Base-by-base conservation (phyloP, 2,329 filamentous ascomycete species). In the Pseudocercospora macadamiae region DNA sequence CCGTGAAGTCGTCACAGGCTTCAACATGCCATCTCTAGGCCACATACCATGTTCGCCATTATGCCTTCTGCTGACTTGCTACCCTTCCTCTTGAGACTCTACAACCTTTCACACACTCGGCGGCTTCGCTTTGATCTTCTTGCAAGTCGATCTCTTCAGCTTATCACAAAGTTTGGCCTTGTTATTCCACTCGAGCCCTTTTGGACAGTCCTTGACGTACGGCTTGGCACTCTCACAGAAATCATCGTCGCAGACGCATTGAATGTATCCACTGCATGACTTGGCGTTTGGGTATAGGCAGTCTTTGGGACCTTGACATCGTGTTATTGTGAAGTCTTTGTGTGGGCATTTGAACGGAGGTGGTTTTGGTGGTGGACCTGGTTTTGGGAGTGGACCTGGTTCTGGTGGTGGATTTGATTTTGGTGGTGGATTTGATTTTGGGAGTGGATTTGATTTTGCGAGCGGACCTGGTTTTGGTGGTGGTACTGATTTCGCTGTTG, bases 201-300 rank as follows among this genome's bases (percentile, higher is more conserved):
- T 28, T 1, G 32, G 51, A 19, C 51, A 53, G 10, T 10, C 16
- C 34, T 16, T 53, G 5, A 25, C 23, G 7, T 39, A 37, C 5
- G 51, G 32, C n/a, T 23, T 53, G 5, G 51, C 51, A 42, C 25
- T 53, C n/a, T 19, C 16, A 26, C 42, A 47, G 5, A 25, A 16
- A 18, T 28, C 34, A 9, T 54, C 16, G 2, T 23, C 10, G n/a
- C 34, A 42, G 12, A 21, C 36, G 23, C 51, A 54, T 19, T 44
- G 21, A 8, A 44, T 32, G 25, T 18, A 54, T 3, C n/a, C 25
- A 1, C n/a, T 12, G 16, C 51, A 54, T 6, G 21, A 28, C 6
- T 25, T 12, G 8, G 19, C 21, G 51, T 54, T 21, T 1, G 51
- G 14, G n/a, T 54, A 54, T 34, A 54, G 51, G 23, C 51, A 54